Base-by-base conservation (phyloP, 2,329 filamentous ascomycete genomes). In the Botrytis elliptica region DNA sequence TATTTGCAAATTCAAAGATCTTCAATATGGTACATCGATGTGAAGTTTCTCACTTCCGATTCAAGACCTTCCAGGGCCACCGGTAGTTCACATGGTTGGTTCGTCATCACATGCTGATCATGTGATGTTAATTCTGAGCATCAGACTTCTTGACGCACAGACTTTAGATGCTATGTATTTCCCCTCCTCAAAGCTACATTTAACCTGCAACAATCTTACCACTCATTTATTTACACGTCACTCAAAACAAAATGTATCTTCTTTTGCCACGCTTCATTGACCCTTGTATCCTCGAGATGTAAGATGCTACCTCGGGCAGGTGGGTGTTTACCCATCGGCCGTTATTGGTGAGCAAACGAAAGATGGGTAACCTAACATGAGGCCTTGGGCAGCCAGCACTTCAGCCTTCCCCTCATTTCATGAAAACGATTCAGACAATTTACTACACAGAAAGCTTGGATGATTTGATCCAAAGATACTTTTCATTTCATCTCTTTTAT, bases 201-300 rank as follows among this genome's bases (percentile, higher is more conserved):
- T 3, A 3, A 40, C 20, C 2, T 36, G 3, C 14, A 9, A n/a
- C 5, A 4, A 22, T n/a, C 36, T 2, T n/a, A 3, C 2, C n/a
- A 14, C 4, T 38, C 36, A 40, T 18, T 40, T 18, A 0, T 2
- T 10, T 38, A n/a, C 4, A 38, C 5, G 12, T 62, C 20, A 4
- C 2, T n/a, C 12, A 2, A 3, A 62, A 6, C 20, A 25, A 40
- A 18, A 62, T 12, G 0, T 4, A 22, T n/a, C 36, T 25, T 62
- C 6, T n/a, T 4, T 7, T 6, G 8, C 22, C 33, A 55, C 12
- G 49, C 5, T n/a, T 55, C 10, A 12, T 16, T 55, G 52, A 29
- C n/a, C 25, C 25, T 18, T 29, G n/a, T 62, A 9, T 62, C 8
- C 20, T 38, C 59, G 5, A 62, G 2, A 65, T 65, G n/a, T 3